These are phyloP conservation scores for Zymoseptoria passerinii DNA, from an alignment of 2,329 filamentous ascomycete genomes.

Conservation along the genomic window DNA sequence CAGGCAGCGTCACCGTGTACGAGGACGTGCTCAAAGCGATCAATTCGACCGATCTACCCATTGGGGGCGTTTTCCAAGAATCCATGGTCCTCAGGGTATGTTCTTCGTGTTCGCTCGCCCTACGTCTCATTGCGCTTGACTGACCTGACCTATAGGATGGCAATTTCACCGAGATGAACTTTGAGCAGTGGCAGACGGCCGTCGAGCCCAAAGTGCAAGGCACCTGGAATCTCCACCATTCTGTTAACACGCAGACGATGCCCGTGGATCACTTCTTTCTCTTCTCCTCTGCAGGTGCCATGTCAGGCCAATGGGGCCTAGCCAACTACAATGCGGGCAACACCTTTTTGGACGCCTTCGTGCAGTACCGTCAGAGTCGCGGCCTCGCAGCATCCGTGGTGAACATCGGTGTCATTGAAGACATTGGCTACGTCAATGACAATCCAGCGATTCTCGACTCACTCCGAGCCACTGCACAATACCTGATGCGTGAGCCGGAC, in stretches of 20 bases:
- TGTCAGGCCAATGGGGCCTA: slow-evolving; percentile 50
- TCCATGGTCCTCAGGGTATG: too few relatives aligned
- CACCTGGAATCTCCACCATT: neutral
- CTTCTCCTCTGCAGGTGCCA: slow-evolving; percentile 41
- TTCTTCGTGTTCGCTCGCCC: too few relatives aligned
- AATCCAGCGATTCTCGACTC: neutral
- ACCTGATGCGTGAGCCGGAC: neutral
- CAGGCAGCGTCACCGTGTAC: too few relatives aligned
- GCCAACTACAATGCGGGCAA: slow-evolving; percentile 51
- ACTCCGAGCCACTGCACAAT: neutral
- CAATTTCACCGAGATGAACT: neutral
- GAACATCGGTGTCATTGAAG: slow-evolving; percentile 45
- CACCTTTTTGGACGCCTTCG: slow-evolving; percentile 16
- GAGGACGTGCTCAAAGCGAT: too few relatives aligned
- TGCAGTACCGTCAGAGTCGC: slow-evolving; percentile 31
- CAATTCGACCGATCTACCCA: too few relatives aligned
- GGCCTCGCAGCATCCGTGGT: slow-evolving; percentile 42
- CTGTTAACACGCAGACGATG: neutral
- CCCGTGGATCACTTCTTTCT: slow-evolving; percentile 4
- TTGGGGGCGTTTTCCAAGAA: too few relatives aligned
- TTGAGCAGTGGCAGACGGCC: neutral
- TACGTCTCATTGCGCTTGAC: too few relatives aligned
- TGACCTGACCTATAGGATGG: too few relatives aligned
- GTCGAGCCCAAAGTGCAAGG: neutral
- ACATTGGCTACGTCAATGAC: slow-evolving; percentile 24